Evolutionary conservation across 2,329 filamentous ascomycete genomes (phyloP), one percentile per base, ranked within the genome.

Genomic region (Sporothrix pallida): DNA sequence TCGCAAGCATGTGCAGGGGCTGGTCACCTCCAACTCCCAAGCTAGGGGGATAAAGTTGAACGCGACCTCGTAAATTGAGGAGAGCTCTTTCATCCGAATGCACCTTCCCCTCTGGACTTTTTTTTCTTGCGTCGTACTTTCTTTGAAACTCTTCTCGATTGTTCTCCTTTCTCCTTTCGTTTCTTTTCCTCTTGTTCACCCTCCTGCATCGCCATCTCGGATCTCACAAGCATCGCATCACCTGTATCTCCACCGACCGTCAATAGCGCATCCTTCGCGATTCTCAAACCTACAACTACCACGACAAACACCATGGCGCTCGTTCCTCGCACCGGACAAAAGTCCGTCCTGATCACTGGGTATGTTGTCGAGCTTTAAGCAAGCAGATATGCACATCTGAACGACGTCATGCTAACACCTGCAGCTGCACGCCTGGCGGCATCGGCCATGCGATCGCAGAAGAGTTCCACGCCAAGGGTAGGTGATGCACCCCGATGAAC

Each of bases 371-470:
- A 44, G 7, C 44, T 26, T 42, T 10, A 50, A 9, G 15, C 2
- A 12, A 37, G 26, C 31, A 37, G 5, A 6, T 37, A 7, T 37
- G 31, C 31, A 5, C 7, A 7, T 37, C 31, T 37, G 31, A 37
- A 7, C 4, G 42, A 44, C 0, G 3, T 1, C 1, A 26, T 13
- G 44, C 23, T 52, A 67, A 67, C 37, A 60, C 13, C 4, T 58
- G 2, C 15, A 89, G 88, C 15, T 89, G 88, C 78, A 86, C 87
- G 7, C 86, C 88, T 1, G 88, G 87, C 15, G 88, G 88, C 44
- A 89, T 90, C 74, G 88, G 88, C 54, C 84, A 88, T 77, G 85
- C 85, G 2, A 72, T 90, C 12, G 87, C 85, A 17, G 77, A 84
- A 1, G 87, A 87, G 75, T 89, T 89, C 70, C 84, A 88, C 54